A percentile compares a stretch with the other conserved stretches of the same genome.
phyloP scores from a whole-genome alignment of 306 rosid species.

The Ormosia semicastrata region DNA sequence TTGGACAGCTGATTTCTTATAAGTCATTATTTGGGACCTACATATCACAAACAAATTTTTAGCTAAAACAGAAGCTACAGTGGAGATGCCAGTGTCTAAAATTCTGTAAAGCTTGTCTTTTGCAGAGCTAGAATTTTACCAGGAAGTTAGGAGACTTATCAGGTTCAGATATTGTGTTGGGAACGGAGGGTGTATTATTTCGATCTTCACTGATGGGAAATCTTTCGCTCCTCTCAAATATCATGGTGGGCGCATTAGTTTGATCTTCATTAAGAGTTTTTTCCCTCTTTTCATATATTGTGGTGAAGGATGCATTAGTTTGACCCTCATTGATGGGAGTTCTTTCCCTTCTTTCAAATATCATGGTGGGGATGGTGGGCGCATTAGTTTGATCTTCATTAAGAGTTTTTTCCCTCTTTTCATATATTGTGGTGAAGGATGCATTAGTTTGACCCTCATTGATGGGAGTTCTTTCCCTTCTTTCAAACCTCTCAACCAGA shows the following conservation, averaged over 20 bases:
- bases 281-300: constrained; percentile 40
- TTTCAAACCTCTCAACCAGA: constrained; percentile 94
- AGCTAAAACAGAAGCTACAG: not conserved
- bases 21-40: constrained; percentile 1
- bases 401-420: constrained; percentile 38
- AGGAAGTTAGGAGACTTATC: constrained; percentile 26
- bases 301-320: constrained; percentile 21
- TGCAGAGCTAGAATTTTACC: constrained; percentile 42
- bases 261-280: constrained; percentile 24
- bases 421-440: constrained; percentile 26
- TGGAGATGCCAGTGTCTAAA: constrained; percentile 2
- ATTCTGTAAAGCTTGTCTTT: not conserved
- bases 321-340: constrained; percentile 50
- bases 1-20: not conserved
- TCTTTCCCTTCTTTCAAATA: constrained; percentile 83
- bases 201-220: constrained; percentile 2
- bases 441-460: constrained; percentile 49
- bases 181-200: not conserved
- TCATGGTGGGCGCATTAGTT: constrained; percentile 23
- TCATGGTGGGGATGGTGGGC: constrained; percentile 20
- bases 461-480: constrained; percentile 51
- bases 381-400: constrained; percentile 19
- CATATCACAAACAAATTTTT: not conserved
- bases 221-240: constrained; percentile 35
- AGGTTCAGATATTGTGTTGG: constrained; percentile 23